Base-by-base conservation (phyloP, 2,329 filamentous ascomycete genomes). In the Aspergillus oerlinghausenensis region DNA sequence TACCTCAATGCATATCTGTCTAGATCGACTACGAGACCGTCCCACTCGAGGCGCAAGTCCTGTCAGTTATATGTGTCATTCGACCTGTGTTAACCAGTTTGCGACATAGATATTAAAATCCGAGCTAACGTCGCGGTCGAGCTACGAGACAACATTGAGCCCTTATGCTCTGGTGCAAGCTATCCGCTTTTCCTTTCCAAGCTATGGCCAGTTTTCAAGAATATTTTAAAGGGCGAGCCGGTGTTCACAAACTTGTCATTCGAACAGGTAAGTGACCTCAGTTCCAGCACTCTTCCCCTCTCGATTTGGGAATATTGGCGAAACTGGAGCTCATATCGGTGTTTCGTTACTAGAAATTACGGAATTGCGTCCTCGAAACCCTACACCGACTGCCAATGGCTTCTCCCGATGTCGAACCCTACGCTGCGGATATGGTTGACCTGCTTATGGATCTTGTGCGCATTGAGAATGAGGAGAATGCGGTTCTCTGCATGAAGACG, bases 381-480 rank as follows among this genome's bases (percentile, higher is more conserved):
- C 81, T 99, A 29, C 92, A 97, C 75, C 87, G 94, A 61, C 77
- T 99, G 81, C 92, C 75, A 65, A 87, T 79, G 82, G 85, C 82
- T 42, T 88, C 90, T 1, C 77, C 85, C 54, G 92, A 97, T 66
- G 86, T 97, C 75, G 92, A 97, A 72, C 89, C 88, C 0, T 95
- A 93, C 73, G 92, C 93, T 42, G 84, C 87, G 62, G 90, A 95
- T 70, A 87, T 96, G 59, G 90, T 97, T 58, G 92, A 97, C 70
- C 82, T 96, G 63, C 82, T 97, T 61, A 93, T 97, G 86, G 84
- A 85, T 54, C 79, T 99, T 57, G 92, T 97, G 58, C 87, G 88
- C 64, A 88, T 86, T 45, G 94, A 99, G 75, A 99, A 99, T 67
- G 94, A 99, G 76, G 94, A 99, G 61, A 99, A 99, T 80, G 94